Conservation (phyloP, 805 yeast species). For the Saccharomyces eubayanus region DNA sequence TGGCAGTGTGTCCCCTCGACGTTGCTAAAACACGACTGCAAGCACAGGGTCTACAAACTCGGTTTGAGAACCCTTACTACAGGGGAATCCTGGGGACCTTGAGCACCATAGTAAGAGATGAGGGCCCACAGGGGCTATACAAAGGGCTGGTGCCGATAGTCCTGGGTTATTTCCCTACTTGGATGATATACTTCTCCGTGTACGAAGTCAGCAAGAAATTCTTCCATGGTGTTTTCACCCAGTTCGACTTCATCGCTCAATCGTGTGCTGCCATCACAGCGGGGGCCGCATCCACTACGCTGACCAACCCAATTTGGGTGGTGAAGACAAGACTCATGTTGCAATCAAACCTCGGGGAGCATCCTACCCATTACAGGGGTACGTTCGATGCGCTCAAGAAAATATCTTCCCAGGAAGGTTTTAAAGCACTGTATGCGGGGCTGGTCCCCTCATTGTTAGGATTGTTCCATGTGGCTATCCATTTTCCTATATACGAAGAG, state of each 20-base stretch:
- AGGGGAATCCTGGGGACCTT: conserved; percentile 58
- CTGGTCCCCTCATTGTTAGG: conserved; percentile 87
- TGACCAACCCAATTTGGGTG: conserved; percentile 96
- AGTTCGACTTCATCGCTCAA: conserved; percentile 34
- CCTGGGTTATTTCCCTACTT: conserved; percentile 90
- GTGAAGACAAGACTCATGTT: conserved; percentile 92
- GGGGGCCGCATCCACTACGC: conserved; percentile 74
- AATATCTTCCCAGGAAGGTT: conserved; percentile 76
- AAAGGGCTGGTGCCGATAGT: conserved; percentile 86
- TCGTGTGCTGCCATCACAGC: conserved; percentile 70
- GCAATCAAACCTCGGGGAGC: conserved; percentile 40
- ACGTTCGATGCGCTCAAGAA: conserved; percentile 75
- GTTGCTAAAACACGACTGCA: conserved; percentile 92
- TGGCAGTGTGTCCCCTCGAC: conserved; percentile 88
- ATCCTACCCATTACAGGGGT: conserved; percentile 43
- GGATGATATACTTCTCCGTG: conserved; percentile 92
- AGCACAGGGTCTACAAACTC: conserved; percentile 62
- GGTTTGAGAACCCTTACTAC: conserved; percentile 34
- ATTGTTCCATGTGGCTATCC: conserved; percentile 87
- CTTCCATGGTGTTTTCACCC: conserved; percentile 37
- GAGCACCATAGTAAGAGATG: conserved; percentile 58
- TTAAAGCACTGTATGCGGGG: conserved; percentile 78
- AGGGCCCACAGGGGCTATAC: conserved; percentile 77
- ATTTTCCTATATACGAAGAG: conserved; percentile 87
- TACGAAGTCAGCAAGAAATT: conserved; percentile 68